Conservation (phyloP, 192 early-diverging fungal genomes). For the Coemansia asiatica region DNA sequence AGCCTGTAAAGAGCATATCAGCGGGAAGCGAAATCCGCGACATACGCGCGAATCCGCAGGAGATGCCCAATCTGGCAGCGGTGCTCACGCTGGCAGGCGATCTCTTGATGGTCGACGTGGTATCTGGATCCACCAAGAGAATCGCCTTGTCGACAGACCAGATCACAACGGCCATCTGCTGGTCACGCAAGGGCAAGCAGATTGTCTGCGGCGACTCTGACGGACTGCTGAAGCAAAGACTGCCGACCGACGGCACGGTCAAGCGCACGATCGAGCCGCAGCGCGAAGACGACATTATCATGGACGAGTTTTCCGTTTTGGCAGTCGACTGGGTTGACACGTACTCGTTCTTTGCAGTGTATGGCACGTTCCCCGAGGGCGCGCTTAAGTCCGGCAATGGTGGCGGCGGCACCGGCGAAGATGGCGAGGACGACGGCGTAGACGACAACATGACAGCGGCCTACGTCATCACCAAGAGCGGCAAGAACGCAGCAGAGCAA, state of each 20-base stretch:
- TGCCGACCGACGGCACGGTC: constrained; percentile 57
- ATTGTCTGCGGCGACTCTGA: constrained; percentile 70
- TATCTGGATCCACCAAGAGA: constrained; percentile 16
- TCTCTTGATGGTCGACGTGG: constrained; percentile 48
- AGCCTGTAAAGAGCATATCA: constrained; percentile 41
- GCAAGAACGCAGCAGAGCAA: constrained; percentile 31
- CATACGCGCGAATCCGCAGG: constrained; percentile 63
- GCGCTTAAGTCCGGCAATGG: constrained; percentile 22
- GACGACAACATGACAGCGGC: constrained; percentile 51
- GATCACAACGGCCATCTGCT: constrained; percentile 62
- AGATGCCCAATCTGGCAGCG: constrained; percentile 51
- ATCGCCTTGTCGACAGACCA: constrained; percentile 25
- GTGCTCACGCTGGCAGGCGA: constrained; percentile 54
- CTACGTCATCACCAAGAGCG: constrained; percentile 62
- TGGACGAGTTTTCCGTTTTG: constrained; percentile 54
- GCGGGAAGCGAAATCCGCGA: constrained; percentile 59
- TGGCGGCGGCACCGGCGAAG: constrained; percentile 31
- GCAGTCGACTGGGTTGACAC: constrained; percentile 78
- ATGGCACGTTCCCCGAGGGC: constrained; percentile 51
- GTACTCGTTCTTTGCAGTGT: constrained; percentile 66
- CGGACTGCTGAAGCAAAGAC: constrained; percentile 64
- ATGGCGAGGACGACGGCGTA: constrained; percentile 26
- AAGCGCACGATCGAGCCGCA: constrained; percentile 62
- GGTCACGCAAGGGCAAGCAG: constrained; percentile 91
- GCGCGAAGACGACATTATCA: constrained; percentile 24